Evolutionary conservation across 331 rosid species (phyloP).

Genomic region (Stylosanthes scabra): DNA sequence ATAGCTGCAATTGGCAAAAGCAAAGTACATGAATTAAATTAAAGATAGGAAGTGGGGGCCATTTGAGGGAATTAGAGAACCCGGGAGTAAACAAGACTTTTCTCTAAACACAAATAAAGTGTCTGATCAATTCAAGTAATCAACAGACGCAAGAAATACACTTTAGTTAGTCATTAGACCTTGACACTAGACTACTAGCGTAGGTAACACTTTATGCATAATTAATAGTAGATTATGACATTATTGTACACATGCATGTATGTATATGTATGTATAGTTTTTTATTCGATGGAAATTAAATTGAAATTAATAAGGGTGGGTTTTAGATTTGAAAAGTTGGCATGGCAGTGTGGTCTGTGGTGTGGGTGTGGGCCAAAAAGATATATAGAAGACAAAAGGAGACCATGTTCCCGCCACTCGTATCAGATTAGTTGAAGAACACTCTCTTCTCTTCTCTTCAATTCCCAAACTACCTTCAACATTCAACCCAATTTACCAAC

Average conservation of each 20-base stretch:
- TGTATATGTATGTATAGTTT: too few species aligned
- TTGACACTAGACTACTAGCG: neutral
- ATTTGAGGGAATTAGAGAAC: neutral
- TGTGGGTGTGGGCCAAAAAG: constrained; percentile 11
- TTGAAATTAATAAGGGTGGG: neutral
- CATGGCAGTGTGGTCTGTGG: neutral
- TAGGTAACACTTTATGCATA: neutral
- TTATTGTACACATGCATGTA: too few species aligned
- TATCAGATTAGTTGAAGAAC: constrained; percentile 15
- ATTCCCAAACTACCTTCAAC: constrained; percentile 20
- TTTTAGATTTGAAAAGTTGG: neutral
- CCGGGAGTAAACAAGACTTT: neutral
- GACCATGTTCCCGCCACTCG: constrained; percentile 26
- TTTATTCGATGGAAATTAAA: neutral
- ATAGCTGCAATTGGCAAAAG: too few species aligned
- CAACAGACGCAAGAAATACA: neutral
- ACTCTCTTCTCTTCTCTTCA: neutral
- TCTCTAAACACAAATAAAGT: neutral
- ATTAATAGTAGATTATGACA: too few species aligned
- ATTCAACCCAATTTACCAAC: constrained; percentile 21
- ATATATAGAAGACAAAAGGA: constrained; percentile 26
- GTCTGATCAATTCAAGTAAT: constrained; percentile 13
- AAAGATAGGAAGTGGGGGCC: neutral
- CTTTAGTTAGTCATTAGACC: neutral
- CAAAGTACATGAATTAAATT: neutral